phyloP scores from a whole-genome alignment of 805 yeast species.

The Metschnikowia dekortorum region DNA sequence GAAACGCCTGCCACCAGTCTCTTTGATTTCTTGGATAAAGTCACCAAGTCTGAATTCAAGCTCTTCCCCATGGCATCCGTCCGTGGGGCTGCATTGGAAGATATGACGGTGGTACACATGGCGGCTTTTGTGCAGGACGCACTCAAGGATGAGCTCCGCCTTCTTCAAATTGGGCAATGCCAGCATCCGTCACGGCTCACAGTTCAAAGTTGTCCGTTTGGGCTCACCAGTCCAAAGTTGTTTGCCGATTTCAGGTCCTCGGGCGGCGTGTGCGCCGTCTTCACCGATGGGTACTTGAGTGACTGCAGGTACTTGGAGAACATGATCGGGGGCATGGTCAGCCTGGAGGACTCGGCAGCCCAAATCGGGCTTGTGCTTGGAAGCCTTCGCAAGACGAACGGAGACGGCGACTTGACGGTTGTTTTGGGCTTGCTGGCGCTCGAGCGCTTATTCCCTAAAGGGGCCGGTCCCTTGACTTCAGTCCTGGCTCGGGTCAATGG shows the following conservation, averaged over 20 bases:
- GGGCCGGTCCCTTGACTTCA: background rate
- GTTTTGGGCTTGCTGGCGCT: constrained; percentile 9
- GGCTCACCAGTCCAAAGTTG: constrained; percentile 8
- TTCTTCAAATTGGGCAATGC: background rate
- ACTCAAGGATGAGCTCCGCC: background rate
- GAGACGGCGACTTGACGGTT: constrained; percentile 42
- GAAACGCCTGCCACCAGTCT: background rate
- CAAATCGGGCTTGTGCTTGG: constrained; percentile 38
- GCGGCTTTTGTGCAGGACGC: background rate
- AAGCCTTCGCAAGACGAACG: constrained; percentile 33
- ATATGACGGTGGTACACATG: background rate
- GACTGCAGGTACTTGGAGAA: constrained; percentile 44
- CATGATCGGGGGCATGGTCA: constrained; percentile 39
- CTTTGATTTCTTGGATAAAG: background rate
- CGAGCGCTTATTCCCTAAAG: background rate
- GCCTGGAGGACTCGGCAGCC: background rate
- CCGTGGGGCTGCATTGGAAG: background rate
- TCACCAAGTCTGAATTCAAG: constrained; percentile 7
- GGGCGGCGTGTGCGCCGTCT: constrained; percentile 19
- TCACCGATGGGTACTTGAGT: constrained; percentile 23
- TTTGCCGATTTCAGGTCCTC: constrained; percentile 13
- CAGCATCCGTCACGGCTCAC: background rate
- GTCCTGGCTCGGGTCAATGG: too few species aligned
- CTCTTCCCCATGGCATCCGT: constrained; percentile 8
- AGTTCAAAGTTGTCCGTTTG: constrained; percentile 13